Evolutionary conservation across 2,329 filamentous ascomycete genomes (phyloP).

Genomic region (Fusarium nematophilum): DNA sequence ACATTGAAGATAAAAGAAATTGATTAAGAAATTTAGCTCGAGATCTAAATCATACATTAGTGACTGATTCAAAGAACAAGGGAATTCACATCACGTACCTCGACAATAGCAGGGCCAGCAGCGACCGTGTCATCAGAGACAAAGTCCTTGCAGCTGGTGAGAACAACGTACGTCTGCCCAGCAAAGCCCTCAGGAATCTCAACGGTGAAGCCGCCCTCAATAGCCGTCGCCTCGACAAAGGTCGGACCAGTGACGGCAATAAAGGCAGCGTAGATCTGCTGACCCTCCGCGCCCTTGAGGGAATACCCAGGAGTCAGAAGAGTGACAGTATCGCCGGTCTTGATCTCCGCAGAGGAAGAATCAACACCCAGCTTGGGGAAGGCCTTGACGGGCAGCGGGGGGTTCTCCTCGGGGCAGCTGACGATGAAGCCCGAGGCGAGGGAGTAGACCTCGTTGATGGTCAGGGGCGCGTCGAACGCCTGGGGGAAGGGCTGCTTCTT

Average conservation of each 20-base stretch:
- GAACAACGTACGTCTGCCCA: conserved; percentile 56
- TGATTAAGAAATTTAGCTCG: conserved; percentile 16
- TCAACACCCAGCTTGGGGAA: conserved; percentile 62
- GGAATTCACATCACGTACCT: conserved; percentile 1
- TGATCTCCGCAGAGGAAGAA: conserved; percentile 40
- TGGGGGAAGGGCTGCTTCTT: conserved; percentile 65
- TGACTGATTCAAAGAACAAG: neutral
- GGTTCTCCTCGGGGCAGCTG: conserved; percentile 65
- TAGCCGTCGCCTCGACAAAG: conserved; percentile 33
- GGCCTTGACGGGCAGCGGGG: conserved; percentile 67
- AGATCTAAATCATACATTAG: conserved; percentile 16
- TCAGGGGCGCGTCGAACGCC: conserved; percentile 69
- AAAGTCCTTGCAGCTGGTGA: conserved; percentile 49
- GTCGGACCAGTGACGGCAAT: conserved; percentile 45
- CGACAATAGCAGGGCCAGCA: conserved; percentile 52
- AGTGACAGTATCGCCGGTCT: conserved; percentile 41
- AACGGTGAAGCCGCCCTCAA: conserved; percentile 39
- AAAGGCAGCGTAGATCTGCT: conserved; percentile 49
- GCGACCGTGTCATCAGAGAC: conserved; percentile 52
- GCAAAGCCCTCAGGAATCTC: conserved; percentile 44
- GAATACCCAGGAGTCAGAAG: conserved; percentile 41
- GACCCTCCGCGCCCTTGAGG: conserved; percentile 40
- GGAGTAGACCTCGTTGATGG: conserved; percentile 70
- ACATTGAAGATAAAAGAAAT: too few relatives aligned
- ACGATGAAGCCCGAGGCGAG: conserved; percentile 73